phyloP scores from a whole-genome alignment of 2,329 filamentous ascomycete species.

The Epicoccum nigrum region DNA sequence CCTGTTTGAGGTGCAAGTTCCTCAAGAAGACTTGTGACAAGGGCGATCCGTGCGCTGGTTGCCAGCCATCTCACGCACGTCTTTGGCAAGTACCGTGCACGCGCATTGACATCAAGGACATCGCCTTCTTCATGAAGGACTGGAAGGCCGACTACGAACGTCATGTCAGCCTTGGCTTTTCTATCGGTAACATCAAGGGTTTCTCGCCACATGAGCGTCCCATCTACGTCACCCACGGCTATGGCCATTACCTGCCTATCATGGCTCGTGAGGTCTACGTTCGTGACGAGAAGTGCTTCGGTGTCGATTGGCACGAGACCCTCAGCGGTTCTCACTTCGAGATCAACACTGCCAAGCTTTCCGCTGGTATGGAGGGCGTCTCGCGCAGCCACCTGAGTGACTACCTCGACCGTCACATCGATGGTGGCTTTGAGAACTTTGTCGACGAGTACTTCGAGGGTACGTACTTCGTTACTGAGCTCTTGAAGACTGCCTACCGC shows the following conservation, averaged over 20 bases:
- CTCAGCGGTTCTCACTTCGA: constrained; percentile 80
- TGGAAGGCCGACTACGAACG: constrained; percentile 98
- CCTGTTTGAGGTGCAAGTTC: constrained; percentile 96
- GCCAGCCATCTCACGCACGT: constrained; percentile 92
- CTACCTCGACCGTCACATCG: constrained; percentile 94
- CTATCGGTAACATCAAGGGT: constrained; percentile 93
- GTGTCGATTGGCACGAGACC: constrained; percentile 91
- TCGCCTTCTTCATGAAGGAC: constrained; percentile 98
- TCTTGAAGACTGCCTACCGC: constrained; percentile 93
- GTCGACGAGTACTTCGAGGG: constrained; percentile 97
- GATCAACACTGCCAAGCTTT: constrained; percentile 84
- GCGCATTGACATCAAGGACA: constrained; percentile 97
- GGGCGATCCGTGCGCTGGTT: constrained; percentile 93
- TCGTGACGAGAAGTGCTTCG: constrained; percentile 88
- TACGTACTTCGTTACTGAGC: constrained; percentile 92
- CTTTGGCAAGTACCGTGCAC: constrained; percentile 98
- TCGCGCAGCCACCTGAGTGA: constrained; percentile 81
- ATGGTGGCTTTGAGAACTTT: constrained; percentile 88
- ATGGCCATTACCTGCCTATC: constrained; percentile 90
- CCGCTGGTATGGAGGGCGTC: constrained; percentile 87
- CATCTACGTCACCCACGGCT: constrained; percentile 96
- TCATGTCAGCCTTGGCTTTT: constrained; percentile 84
- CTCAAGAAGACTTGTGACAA: constrained; percentile 99
- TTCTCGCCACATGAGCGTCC: constrained; percentile 66
- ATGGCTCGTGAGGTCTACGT: constrained; percentile 94